Conservation (phyloP, 768 basidiomycete species). For the Lanmaoa rubissima region DNA sequence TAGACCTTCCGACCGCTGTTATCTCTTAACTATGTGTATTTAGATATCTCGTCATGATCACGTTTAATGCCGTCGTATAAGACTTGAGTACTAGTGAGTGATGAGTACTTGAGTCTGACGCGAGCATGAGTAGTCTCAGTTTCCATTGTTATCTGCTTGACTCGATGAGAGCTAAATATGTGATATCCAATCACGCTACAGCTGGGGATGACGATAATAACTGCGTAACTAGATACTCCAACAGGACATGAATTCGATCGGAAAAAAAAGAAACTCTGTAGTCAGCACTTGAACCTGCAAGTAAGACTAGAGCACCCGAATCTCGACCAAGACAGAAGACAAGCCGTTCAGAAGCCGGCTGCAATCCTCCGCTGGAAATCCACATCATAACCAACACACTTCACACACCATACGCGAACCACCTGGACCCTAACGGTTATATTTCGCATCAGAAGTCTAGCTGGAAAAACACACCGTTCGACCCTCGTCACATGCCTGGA, state of each 20-base stretch:
- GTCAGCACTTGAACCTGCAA: neutral
- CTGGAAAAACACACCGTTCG: neutral
- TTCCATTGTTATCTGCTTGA: neutral
- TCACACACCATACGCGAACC: conserved; percentile 6
- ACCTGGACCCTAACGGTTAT: neutral
- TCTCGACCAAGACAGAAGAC: neutral
- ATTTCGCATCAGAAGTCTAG: neutral
- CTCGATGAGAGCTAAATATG: neutral
- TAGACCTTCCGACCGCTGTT: neutral
- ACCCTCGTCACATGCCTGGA: conserved; percentile 3
- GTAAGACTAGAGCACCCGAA: neutral
- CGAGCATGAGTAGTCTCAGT: neutral
- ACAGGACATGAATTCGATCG: no score
- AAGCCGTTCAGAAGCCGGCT: neutral
- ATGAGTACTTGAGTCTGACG: neutral
- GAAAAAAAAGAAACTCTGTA: no score
- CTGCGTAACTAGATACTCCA: no score
- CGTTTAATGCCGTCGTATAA: conserved; percentile 1
- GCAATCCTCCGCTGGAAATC: conserved; percentile 13
- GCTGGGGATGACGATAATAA: neutral
- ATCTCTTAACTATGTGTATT: conserved; percentile 27
- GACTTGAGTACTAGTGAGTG: neutral
- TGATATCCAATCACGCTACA: neutral
- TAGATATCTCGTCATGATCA: conserved; percentile 10
- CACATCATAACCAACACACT: conserved; percentile 11